phyloP scores from a whole-genome alignment of 1,284 basidiomycete species.

The Austroboletus novae-zelandiae region DNA sequence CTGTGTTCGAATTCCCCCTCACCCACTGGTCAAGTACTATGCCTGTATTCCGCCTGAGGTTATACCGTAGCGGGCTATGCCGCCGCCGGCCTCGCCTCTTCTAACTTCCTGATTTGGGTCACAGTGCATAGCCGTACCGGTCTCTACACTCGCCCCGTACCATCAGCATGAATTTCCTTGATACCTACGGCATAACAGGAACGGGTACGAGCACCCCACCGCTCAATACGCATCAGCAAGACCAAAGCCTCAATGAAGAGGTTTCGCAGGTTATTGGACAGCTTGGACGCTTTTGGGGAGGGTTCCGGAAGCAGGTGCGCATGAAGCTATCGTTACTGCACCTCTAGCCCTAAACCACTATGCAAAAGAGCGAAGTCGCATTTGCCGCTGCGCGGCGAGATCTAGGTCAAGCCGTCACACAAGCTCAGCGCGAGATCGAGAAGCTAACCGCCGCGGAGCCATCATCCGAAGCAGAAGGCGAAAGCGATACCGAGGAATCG shows the following conservation, averaged over 20 bases:
- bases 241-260: constrained; percentile 78
- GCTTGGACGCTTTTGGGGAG: constrained; percentile 85
- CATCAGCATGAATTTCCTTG: constrained; percentile 68
- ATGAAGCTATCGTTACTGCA: background rate
- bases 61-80: too few species aligned
- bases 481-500: constrained; percentile 19
- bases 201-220: constrained; percentile 48
- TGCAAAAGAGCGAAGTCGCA: constrained; percentile 66
- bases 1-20: too few species aligned
- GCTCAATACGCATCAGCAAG: constrained; percentile 38
- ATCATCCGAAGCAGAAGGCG: constrained; percentile 9
- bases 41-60: too few species aligned
- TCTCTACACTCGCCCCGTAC: background rate
- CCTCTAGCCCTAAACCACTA: constrained; percentile 4
- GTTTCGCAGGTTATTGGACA: constrained; percentile 83
- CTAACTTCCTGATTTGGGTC: constrained; percentile 16
- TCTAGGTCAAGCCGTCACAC: constrained; percentile 70
- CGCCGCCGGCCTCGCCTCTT: background rate
- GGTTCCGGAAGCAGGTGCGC: constrained; percentile 81
- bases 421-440: constrained; percentile 79
- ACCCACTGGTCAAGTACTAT: too few species aligned
- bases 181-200: constrained; percentile 54
- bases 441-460: constrained; percentile 48
- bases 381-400: constrained; percentile 76
- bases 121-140: background rate